Evolutionary conservation across 108 stramenopile genomes (phyloP).

Genomic region (Cyclostephanos tholiformis): DNA sequence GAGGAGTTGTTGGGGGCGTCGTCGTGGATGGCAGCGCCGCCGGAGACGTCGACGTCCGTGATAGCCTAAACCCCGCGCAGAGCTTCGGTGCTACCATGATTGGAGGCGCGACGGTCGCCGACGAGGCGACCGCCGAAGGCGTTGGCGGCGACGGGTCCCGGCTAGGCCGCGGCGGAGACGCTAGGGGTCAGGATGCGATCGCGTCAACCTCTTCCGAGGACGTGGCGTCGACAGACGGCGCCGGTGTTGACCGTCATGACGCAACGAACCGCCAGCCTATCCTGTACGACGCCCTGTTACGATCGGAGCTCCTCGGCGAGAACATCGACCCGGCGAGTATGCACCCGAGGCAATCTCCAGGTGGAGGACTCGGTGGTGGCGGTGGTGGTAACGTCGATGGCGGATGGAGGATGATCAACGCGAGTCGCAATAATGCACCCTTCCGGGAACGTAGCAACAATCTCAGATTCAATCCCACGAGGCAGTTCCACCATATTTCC

Average conservation of each 20-base stretch:
- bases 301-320: conserved; percentile 86
- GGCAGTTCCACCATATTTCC: conserved; percentile 61
- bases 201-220: conserved; percentile 31
- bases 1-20: background rate
- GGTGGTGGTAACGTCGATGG: background rate
- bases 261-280: conserved; percentile 50
- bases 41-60: background rate
- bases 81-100: conserved; percentile 46
- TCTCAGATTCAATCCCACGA: conserved; percentile 63
- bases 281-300: conserved; percentile 71
- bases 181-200: background rate
- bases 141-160: background rate
- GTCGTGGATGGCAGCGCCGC: background rate
- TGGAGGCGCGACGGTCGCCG: conserved; percentile 22
- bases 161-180: background rate
- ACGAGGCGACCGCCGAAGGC: conserved; percentile 4
- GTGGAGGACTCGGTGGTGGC: background rate
- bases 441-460: conserved; percentile 68
- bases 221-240: conserved; percentile 10
- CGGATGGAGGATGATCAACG: conserved; percentile 14
- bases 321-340: conserved; percentile 63
- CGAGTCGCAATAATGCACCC: conserved; percentile 1
- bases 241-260: conserved; percentile 27
- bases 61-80: conserved; percentile 18
- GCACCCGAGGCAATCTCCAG: conserved; percentile 12